A percentile compares a stretch with the other conserved stretches of the same genome.
phyloP scores from a whole-genome alignment of 164 flowering plant genomes.

The Stephania cephalantha region DNA sequence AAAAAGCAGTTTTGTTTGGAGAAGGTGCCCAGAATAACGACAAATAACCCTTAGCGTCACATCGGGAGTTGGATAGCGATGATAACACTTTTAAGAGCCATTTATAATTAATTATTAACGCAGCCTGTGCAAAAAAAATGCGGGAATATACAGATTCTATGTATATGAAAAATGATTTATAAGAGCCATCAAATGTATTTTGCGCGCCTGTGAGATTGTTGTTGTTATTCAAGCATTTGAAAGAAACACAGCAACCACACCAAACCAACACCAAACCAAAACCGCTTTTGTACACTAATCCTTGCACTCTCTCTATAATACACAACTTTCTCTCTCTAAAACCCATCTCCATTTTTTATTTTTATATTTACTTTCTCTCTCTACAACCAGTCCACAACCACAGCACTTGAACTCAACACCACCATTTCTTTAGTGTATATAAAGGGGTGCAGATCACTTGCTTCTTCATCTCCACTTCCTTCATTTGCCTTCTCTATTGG shows the following conservation, averaged over 20 bases:
- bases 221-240: background rate
- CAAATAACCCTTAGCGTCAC: too few species aligned
- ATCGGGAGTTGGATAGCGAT: too few species aligned
- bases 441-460: constrained; percentile 1
- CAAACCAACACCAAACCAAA: background rate
- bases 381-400: background rate
- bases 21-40: too few species aligned
- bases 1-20: background rate
- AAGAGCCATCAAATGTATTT: too few species aligned
- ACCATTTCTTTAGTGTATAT: background rate
- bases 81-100: too few species aligned
- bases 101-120: too few species aligned
- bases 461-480: background rate
- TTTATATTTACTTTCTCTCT: background rate
- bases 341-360: background rate
- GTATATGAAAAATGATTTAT: too few species aligned
- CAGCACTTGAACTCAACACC: background rate
- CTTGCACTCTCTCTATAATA: too few species aligned
- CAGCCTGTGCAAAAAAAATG: too few species aligned
- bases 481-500: background rate
- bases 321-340: too few species aligned
- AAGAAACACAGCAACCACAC: constrained; percentile 3
- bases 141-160: too few species aligned
- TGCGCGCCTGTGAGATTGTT: constrained; percentile 3
- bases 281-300: too few species aligned